Evolutionary conservation across 805 yeast genomes (phyloP).

Genomic region (Metschnikowia chrysomelidarum): DNA sequence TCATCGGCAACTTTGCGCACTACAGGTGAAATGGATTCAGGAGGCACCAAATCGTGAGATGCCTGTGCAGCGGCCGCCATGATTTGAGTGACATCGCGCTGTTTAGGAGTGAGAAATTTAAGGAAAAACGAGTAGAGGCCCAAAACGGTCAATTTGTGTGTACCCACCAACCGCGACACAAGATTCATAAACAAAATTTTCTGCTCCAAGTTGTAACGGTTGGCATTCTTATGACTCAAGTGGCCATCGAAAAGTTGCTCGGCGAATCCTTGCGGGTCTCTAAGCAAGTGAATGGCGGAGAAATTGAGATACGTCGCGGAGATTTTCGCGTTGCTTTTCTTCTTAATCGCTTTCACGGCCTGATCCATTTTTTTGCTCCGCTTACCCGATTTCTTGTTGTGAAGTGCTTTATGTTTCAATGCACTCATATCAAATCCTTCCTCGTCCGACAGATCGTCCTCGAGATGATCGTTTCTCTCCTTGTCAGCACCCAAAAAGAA

Average conservation of each 20-base stretch:
- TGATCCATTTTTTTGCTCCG: conserved; percentile 76
- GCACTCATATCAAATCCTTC: conserved; percentile 69
- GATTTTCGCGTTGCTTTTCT: conserved; percentile 49
- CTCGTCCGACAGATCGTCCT: conserved; percentile 69
- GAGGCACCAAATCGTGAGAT: conserved; percentile 95
- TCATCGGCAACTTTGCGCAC: conserved; percentile 95
- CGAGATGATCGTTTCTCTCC: conserved; percentile 82
- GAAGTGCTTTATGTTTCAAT: conserved; percentile 74
- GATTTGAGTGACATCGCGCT: conserved; percentile 88
- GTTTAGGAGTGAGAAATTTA: conserved; percentile 92
- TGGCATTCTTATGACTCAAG: conserved; percentile 64
- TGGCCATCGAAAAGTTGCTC: conserved; percentile 75
- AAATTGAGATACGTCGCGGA: conserved; percentile 77
- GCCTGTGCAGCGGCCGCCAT: conserved; percentile 98
- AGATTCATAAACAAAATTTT: conserved; percentile 85
- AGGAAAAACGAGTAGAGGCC: conserved; percentile 88
- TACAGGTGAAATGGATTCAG: conserved; percentile 78
- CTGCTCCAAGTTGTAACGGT: conserved; percentile 80
- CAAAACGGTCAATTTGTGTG: conserved; percentile 86
- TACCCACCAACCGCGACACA: conserved; percentile 85
- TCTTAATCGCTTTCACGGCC: conserved; percentile 68
- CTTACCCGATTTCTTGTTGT: conserved; percentile 79
- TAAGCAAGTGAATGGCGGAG: conserved; percentile 87
- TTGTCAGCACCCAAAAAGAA: conserved; percentile 95
- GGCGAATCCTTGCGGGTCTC: conserved; percentile 98